Evolutionary conservation across 345 rosid species (phyloP), one percentile per base, ranked within the genome.

Genomic region (Fremontodendron californicum): DNA sequence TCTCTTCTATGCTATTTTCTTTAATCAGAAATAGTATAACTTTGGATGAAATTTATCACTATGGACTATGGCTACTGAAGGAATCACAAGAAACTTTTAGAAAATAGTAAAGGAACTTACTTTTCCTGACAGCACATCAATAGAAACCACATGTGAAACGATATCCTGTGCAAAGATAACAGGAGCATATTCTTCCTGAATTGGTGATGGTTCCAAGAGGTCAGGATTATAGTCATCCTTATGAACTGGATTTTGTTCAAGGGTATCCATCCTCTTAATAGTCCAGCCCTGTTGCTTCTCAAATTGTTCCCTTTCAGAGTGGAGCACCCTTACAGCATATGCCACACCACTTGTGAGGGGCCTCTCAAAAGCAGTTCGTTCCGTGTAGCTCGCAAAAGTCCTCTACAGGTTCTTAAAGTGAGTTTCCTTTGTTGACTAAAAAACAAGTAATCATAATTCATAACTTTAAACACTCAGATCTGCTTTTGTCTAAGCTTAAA

Each of bases 81-180:
- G 21, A 63, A 70, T 19, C n/a, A 66, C 40, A 64, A 54, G 40
- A 76, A 62, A 37, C 25, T 66, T 29, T 12, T 31, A 63, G 55
- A 73, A 61, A 15, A 77, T 73, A 52, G 68, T 42, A 66, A 79
- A 80, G 61, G 65, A 82, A 68, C 87, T 84, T 49, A 92, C 99
- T 82, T 87, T 93, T 85, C 99, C 99, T 16, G 99, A 95, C 71
- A 96, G 85, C 98, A 96, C 60, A 82, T 96, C 98, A 42, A 96
- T 84, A 84, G 99, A 93, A 84, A 96, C 85, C 46, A 96, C 89
- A 77, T 96, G 98, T 4, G 96, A 82, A 82, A 96, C 79, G 63
- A 96, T 96, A 82, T 96, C 99, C 81, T 96, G 99, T 49, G 99
- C 99, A 84, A 96, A 96, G 84, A 96, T 96, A 62, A 96, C 99